These are phyloP conservation scores for Backusella sp. DNA, from an alignment of 192 early-diverging fungal genomes.

Conservation along the genomic window DNA sequence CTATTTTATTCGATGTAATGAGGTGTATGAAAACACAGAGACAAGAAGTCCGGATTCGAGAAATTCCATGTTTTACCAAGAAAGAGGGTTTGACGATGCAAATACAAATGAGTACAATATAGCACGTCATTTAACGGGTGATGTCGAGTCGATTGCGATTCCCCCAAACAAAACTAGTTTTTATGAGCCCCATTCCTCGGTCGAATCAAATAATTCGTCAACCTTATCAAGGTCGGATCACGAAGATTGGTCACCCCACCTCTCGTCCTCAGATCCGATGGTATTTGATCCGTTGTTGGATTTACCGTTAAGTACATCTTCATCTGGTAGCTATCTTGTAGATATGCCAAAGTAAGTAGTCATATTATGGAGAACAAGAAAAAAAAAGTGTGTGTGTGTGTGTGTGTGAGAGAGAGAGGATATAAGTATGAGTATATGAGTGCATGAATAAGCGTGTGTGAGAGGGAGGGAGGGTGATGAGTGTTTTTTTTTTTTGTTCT, in stretches of 20 bases:
- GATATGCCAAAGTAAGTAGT: constrained; percentile 25
- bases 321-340: constrained; percentile 14
- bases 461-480: neutral
- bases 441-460: neutral
- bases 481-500: neutral
- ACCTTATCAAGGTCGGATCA: constrained; percentile 13
- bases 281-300: neutral
- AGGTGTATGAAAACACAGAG: constrained; percentile 49
- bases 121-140: constrained; percentile 28
- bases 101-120: constrained; percentile 31
- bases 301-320: constrained; percentile 3
- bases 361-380: neutral
- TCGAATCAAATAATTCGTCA: constrained; percentile 9
- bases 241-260: constrained; percentile 8
- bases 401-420: no score
- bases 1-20: constrained; percentile 60
- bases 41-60: constrained; percentile 5
- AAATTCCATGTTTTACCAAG: constrained; percentile 19
- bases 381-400: neutral
- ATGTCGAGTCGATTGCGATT: constrained; percentile 21
- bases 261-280: constrained; percentile 11
- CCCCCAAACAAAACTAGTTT: constrained; percentile 9
- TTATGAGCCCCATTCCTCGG: neutral
- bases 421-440: no score
- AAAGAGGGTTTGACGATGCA: constrained; percentile 18